Evolutionary conservation across 106 monocot genomes (phyloP), one percentile per base, ranked within the genome.

Genomic region (Hemerocallis citrina): DNA sequence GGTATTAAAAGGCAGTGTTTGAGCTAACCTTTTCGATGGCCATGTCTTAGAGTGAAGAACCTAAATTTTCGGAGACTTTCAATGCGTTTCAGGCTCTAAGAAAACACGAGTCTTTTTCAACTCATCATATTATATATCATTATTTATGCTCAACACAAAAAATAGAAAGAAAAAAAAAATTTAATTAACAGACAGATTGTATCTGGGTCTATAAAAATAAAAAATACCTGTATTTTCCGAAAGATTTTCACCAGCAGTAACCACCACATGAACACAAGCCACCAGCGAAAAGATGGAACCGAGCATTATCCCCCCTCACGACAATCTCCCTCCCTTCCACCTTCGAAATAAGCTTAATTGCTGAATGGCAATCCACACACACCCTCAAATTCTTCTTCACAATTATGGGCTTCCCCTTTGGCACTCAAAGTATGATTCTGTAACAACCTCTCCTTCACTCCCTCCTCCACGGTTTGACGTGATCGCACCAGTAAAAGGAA

Each of bases 221-320:
- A n/a, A n/a, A n/a, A n/a, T n/a, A n/a, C n/a, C n/a, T n/a, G n/a
- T n/a, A n/a, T n/a, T n/a, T n/a, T n/a, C n/a, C n/a, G 49, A 47
- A 41, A 20, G 34, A 27, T 32, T 39, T 88, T n/a, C n/a, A n/a
- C n/a, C 72, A 89, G 81, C 85, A 85, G 46, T 74, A 85, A 72
- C 85, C 90, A 46, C 85, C 49, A 55, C 90, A 85, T 4, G 90
- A 85, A 54, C 90, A 90, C 30, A 37, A 22, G 24, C 90, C 90
- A 73, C 52, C 33, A 5, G 55, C 52, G 50, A 90, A 90, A 59
- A 79, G 90, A 52, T 90, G 81, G 49, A 91, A 91, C 58, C 85
- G 73, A 56, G 67, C 66, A 56, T 64, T 72, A 45, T 85, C 79
- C n/a, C n/a, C n/a, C 63, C 85, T 82, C 1, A 91, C 61, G 37